Conservation (phyloP, 2,329 filamentous ascomycete genomes). For the Colletotrichum simmondsii region DNA sequence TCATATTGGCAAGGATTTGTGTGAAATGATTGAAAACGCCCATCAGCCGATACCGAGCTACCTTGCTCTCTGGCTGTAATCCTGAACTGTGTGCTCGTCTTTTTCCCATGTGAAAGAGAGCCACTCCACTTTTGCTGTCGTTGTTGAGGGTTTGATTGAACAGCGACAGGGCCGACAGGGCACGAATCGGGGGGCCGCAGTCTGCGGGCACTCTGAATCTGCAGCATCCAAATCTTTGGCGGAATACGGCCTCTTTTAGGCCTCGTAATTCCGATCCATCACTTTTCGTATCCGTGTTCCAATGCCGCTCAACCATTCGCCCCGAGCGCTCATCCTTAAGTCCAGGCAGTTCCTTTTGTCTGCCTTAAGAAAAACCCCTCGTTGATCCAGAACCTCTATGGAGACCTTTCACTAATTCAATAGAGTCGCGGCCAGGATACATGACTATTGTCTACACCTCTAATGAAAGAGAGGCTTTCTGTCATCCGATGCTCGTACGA, state of each 20-base stretch:
- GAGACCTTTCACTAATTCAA: no score
- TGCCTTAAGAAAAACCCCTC: background rate
- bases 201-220: background rate
- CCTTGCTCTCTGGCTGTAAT: slow-evolving; percentile 3
- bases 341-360: background rate
- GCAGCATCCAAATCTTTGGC: background rate
- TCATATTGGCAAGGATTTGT: background rate
- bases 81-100: slow-evolving; percentile 2
- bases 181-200: slow-evolving; percentile 12
- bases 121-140: slow-evolving; percentile 30
- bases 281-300: slow-evolving; percentile 26
- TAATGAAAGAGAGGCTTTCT: background rate
- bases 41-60: slow-evolving; percentile 30
- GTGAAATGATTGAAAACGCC: slow-evolving; percentile 17
- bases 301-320: slow-evolving; percentile 19
- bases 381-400: background rate
- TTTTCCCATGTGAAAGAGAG: slow-evolving; percentile 28
- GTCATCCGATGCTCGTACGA: background rate
- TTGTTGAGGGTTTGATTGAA: slow-evolving; percentile 30
- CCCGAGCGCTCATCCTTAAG: background rate
- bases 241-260: background rate
- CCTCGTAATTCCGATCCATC: slow-evolving; percentile 11
- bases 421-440: no score
- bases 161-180: slow-evolving; percentile 9
- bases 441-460: background rate